Conservation (phyloP, 2,329 filamentous ascomycete genomes). For the Aulographum hederae region DNA sequence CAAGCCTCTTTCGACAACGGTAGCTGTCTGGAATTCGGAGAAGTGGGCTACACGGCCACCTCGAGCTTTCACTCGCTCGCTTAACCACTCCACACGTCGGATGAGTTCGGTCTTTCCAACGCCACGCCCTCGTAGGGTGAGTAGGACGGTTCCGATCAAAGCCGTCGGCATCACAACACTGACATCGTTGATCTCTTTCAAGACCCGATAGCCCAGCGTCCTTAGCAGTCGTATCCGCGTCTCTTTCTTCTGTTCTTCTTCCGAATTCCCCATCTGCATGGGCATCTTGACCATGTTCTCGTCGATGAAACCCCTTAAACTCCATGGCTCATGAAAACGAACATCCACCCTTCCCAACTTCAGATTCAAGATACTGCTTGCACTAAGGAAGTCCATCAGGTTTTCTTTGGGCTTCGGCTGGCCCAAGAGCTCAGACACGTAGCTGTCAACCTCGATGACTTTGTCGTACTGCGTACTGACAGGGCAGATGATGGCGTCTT, state of each 20-base stretch:
- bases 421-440: conserved; percentile 83
- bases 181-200: conserved; percentile 87
- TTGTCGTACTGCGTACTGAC: conserved; percentile 98
- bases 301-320: conserved; percentile 61
- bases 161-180: conserved; percentile 98
- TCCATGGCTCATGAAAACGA: conserved; percentile 94
- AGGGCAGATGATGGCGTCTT: conserved; percentile 85
- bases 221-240: conserved; percentile 54
- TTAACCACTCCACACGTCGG: conserved; percentile 79
- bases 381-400: conserved; percentile 69
- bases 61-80: conserved; percentile 61
- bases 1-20: conserved; percentile 74
- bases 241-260: conserved; percentile 29
- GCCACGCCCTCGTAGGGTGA: conserved; percentile 80
- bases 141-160: conserved; percentile 77
- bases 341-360: conserved; percentile 87
- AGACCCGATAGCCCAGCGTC: conserved; percentile 77
- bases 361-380: conserved; percentile 74
- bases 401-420: conserved; percentile 95
- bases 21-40: conserved; percentile 56
- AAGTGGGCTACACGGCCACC: conserved; percentile 91
- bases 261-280: conserved; percentile 14
- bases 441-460: conserved; percentile 93
- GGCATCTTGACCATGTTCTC: conserved; percentile 46
- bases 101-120: conserved; percentile 77